phyloP scores from a whole-genome alignment of 1,284 basidiomycete species.

The Leucoagaricus sp. region DNA sequence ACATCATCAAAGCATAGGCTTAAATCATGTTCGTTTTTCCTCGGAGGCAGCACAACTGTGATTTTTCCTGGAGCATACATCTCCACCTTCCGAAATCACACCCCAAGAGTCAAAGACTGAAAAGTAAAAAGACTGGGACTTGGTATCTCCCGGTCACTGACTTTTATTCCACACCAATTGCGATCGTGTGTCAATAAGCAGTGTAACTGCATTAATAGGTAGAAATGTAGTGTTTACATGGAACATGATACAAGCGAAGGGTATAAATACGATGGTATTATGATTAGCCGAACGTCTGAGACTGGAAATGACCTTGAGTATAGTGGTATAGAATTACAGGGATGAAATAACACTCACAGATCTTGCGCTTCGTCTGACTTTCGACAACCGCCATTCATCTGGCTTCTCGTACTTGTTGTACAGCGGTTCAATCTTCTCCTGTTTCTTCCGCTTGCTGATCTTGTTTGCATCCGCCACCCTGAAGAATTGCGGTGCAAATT shows the following conservation, averaged over 20 bases:
- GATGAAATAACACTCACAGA: constrained; percentile 51
- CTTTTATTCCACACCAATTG: too few species aligned
- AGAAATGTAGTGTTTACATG: too few species aligned
- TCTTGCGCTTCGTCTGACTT: constrained; percentile 84
- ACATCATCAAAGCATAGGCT: too few species aligned
- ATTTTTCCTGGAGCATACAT: too few species aligned
- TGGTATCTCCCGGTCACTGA: too few species aligned
- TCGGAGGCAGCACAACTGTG: too few species aligned
- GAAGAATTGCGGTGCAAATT: constrained; percentile 98
- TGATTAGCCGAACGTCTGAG: constrained; percentile 75
- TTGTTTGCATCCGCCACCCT: constrained; percentile 94
- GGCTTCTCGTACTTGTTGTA: constrained; percentile 90
- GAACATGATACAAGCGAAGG: constrained; percentile 17
- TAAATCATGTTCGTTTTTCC: too few species aligned
- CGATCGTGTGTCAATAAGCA: too few species aligned
- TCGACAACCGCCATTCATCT: constrained; percentile 89
- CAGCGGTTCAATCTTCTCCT: constrained; percentile 96
- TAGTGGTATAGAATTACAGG: background rate
- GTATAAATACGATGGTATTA: background rate
- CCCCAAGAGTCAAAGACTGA: too few species aligned
- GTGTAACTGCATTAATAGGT: too few species aligned
- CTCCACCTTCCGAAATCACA: too few species aligned
- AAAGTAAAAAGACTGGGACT: too few species aligned
- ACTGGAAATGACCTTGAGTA: constrained; percentile 41
- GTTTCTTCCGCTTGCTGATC: constrained; percentile 95